Conservation (phyloP, 306 rosid genomes). For the Phaseolus lunatus region DNA sequence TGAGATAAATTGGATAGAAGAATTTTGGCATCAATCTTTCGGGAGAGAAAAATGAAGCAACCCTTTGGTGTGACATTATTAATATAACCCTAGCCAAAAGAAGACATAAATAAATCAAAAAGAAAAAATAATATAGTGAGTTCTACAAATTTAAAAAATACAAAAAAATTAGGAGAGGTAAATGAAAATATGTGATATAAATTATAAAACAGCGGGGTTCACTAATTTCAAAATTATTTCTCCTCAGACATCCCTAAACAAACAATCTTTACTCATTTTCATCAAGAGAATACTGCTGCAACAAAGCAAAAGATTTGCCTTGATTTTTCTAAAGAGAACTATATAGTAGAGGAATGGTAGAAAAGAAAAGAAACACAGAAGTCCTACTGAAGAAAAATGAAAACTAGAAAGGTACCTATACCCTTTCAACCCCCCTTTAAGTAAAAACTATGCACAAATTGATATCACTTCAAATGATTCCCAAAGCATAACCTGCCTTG, state of each 20-base stretch:
- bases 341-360: background rate
- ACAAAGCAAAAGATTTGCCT: background rate
- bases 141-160: too few species aligned
- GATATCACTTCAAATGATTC: background rate
- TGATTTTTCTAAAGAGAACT: background rate
- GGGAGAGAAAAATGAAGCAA: conserved; percentile 82
- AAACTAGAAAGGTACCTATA: background rate
- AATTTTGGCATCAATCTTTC: conserved; percentile 85
- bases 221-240: too few species aligned
- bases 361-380: background rate
- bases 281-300: too few species aligned
- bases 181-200: too few species aligned
- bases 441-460: background rate
- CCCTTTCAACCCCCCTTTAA: background rate
- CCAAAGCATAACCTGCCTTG: background rate
- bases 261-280: too few species aligned
- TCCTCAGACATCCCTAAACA: too few species aligned
- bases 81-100: conserved; percentile 75
- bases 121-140: background rate
- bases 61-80: conserved; percentile 83
- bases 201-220: too few species aligned
- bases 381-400: background rate
- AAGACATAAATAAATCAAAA: conserved; percentile 33
- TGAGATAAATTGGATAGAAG: conserved; percentile 83
- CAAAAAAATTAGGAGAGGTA: too few species aligned